Base-by-base conservation (phyloP, 352 stramenopile species). In the Globisporangium viniferum region DNA sequence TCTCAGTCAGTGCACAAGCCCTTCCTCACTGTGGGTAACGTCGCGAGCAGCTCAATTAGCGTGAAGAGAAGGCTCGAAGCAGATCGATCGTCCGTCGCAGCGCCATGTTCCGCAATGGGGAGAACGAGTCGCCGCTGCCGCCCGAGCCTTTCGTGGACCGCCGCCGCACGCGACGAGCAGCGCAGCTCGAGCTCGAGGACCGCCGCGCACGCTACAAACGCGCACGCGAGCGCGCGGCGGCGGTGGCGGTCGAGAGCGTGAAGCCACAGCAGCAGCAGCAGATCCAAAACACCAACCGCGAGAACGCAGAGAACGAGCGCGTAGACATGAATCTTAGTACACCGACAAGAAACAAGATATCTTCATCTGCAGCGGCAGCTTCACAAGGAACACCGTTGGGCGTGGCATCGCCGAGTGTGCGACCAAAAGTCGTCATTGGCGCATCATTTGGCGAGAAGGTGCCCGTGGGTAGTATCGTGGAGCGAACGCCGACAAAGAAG, bases 401-500 rank as follows among this genome's bases (percentile, higher is more conserved):
- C 8, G 31, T 49, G 18, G 15, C 15, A 1, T 46, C 58, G 27
- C 44, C 64, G 31, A 54, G 29, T 6, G 29, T 39, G 18, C 58
- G 57, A 18, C 39, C 58, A 10, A 62, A 69, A 22, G 62, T 78
- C 31, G 57, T 70, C 5, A 29, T 73, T 22, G 75, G 72, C 62
- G 70, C 75, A 29, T 81, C 75, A 7, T 73, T 81, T 22, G 70
- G 70, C 27, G 59, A 54, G 14, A 66, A 74, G 44, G 27, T 76
- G 18, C 24, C 31, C 5, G 22, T 14, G 0, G 22, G 24, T 12
- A 68, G 49, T 9, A 66, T 48, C 8, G 79, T 88, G 33, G 79
- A 90, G 59, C 74, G 74, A 12, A 90, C 81, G 29, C 83, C 76
- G 0, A 76, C 81, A 46, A 88, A 85, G 46, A 76, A 67, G 15